phyloP scores from a whole-genome alignment of 176 grass and related monocot genomes.

The Oropetium thomaeum region DNA sequence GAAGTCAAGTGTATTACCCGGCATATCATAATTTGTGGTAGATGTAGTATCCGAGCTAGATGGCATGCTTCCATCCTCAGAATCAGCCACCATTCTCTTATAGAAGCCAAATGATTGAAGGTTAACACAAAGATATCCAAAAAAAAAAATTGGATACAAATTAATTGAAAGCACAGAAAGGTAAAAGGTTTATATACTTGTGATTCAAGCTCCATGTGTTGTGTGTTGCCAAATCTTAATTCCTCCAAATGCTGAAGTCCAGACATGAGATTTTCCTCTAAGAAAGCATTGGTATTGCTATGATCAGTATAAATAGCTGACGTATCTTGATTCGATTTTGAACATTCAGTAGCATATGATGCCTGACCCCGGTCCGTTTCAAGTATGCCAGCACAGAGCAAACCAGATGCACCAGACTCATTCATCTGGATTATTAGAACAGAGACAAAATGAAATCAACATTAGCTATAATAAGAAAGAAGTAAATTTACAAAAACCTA shows the following conservation, averaged over 20 bases:
- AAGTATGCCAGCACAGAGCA: constrained; percentile 43
- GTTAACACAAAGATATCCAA: constrained; percentile 8
- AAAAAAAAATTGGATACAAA: constrained; percentile 10
- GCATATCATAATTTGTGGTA: constrained; percentile 29
- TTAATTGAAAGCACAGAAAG: constrained; percentile 9
- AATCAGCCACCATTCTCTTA: constrained; percentile 36
- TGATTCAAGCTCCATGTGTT: constrained; percentile 34
- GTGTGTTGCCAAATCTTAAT: constrained; percentile 23
- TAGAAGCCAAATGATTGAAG: constrained; percentile 9
- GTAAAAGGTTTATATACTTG: constrained; percentile 24
- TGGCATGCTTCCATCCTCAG: constrained; percentile 42
- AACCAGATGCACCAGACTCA: constrained; percentile 28
- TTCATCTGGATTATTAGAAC: constrained; percentile 42
- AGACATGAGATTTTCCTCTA: constrained; percentile 41
- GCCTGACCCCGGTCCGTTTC: constrained; percentile 30
- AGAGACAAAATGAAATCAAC: constrained; percentile 1
- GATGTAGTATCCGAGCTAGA: constrained; percentile 41
- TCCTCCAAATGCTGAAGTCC: constrained; percentile 37
- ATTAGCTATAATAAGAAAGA: constrained; percentile 21
- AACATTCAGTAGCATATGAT: constrained; percentile 36
- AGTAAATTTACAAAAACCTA: not conserved
- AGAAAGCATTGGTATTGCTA: constrained; percentile 29
- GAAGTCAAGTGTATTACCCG: constrained; percentile 12
- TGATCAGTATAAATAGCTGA: constrained; percentile 48
- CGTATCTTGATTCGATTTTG: constrained; percentile 44